Base-by-base conservation (phyloP, 1,139 yeast genomes). In the Blastobotrys capitulatus region DNA sequence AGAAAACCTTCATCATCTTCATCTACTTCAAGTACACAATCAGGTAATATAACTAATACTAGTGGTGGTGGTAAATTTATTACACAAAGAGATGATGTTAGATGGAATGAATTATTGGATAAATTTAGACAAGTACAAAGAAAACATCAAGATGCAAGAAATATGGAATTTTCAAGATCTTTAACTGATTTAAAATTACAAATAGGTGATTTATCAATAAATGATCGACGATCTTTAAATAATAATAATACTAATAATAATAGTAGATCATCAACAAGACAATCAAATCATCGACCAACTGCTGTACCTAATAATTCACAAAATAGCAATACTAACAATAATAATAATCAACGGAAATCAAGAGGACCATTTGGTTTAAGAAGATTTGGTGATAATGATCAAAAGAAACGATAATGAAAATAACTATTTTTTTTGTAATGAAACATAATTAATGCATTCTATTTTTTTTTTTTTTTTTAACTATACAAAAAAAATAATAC, bases 111-210 rank as follows among this genome's bases (percentile, higher is more conserved):
- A 50, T 70, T 86, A 65, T 72, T 85, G 47, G 83, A 79, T 41
- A 78, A 75, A 51, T 86, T 85, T 64, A 74, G 76, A 45, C 71
- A 71, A 19, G 76, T 82, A 6, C 92, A 84, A 63, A 78, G 77
- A 50, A 70, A 68, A 43, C 83, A 82, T 50, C 82, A 80, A 54
- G 65, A 61, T 10, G 56, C 57, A n/a, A 52, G 66, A 15, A 52
- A 51, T 20, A 55, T 53, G 37, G 52, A 53, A 15, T 47, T 50
- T 37, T 36, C 48, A 20, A 35, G 51, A 44, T 34, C 49, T 10
- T 31, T 50, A 15, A 38, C 50, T 13, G 56, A 53, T 19, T 38
- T 52, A 15, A 47, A 44, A 43, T 49, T 48, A 27, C 47, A 46
- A 9, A 19, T 37, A 9, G 15, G 37, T 6, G 8, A 41, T 8